Percentiles rank a stretch among this genome's conserved stretches.
Evolutionary conservation across 2,329 filamentous ascomycete species (phyloP).

Genomic region (Coniochaeta pulveracea): DNA sequence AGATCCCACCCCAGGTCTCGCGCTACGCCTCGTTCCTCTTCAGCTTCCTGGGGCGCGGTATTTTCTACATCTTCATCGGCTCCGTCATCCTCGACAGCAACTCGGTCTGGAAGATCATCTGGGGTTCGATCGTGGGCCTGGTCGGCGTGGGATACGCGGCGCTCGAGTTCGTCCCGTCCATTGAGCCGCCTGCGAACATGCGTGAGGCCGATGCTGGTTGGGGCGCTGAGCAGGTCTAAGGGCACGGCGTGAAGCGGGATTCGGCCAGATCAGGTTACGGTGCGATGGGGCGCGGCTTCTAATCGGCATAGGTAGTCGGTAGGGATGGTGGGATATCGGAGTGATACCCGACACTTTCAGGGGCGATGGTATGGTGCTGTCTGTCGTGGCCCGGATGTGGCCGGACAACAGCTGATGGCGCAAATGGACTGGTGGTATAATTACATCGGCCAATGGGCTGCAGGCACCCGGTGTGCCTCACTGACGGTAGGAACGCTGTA

Average conservation of each 20-base stretch:
- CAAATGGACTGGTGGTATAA: too few species aligned
- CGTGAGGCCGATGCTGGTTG: conserved; percentile 65
- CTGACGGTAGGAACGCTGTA: too few species aligned
- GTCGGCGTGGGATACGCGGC: conserved; percentile 68
- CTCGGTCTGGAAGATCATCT: conserved; percentile 56
- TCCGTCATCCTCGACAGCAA: conserved; percentile 62
- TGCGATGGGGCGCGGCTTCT: conserved; percentile 8
- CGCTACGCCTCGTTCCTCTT: conserved; percentile 97
- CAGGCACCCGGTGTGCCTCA: too few species aligned
- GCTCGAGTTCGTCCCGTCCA: conserved; percentile 67
- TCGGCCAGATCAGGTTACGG: not conserved
- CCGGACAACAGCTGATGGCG: too few species aligned
- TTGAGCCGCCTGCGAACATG: conserved; percentile 75
- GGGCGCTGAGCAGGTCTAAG: conserved; percentile 66
- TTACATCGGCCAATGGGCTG: too few species aligned
- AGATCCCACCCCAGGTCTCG: conserved; percentile 84
- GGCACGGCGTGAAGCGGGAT: not conserved
- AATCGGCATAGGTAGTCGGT: not conserved
- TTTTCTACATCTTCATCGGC: conserved; percentile 95
- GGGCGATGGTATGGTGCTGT: too few species aligned
- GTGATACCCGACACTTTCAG: not conserved
- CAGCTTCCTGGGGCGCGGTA: conserved; percentile 88
- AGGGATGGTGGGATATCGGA: not conserved
- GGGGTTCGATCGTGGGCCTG: conserved; percentile 67
- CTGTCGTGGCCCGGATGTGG: too few species aligned